A percentile compares a stretch with the other conserved stretches of the same genome.
Conservation (phyloP, 805 yeast genomes). For the Sungouiozyma intestinalis region DNA sequence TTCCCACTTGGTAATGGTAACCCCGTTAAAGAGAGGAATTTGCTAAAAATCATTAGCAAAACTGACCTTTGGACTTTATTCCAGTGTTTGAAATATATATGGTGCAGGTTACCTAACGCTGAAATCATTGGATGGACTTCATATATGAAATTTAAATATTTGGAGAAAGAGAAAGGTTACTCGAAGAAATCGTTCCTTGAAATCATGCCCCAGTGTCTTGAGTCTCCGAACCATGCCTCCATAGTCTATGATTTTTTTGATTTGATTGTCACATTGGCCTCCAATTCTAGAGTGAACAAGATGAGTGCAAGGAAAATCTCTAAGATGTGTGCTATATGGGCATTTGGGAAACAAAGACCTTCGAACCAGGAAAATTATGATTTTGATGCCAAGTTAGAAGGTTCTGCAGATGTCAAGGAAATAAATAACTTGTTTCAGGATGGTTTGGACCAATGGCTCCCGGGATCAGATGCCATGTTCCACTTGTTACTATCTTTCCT, state of each 20-base stretch:
- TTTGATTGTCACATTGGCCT: constrained; percentile 61
- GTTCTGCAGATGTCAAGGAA: constrained; percentile 7
- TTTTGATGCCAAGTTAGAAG: constrained; percentile 8
- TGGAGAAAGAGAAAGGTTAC: constrained; percentile 54
- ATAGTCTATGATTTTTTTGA: constrained; percentile 84
- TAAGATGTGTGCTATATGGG: constrained; percentile 83
- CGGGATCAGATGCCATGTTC: constrained; percentile 77
- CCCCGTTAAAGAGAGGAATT: constrained; percentile 35
- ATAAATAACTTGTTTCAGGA: constrained; percentile 41
- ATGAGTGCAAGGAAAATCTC: constrained; percentile 72
- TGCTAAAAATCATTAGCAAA: constrained; percentile 33
- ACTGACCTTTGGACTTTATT: constrained; percentile 64
- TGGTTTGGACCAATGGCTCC: constrained; percentile 68
- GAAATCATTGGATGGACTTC: constrained; percentile 83
- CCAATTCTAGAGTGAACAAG: constrained; percentile 69
- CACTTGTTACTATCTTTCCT: constrained; percentile 70
- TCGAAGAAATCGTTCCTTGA: constrained; percentile 68
- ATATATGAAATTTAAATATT: constrained; percentile 54
- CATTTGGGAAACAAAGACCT: constrained; percentile 39
- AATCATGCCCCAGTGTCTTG: constrained; percentile 74
- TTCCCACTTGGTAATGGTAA: constrained; percentile 47
- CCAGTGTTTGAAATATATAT: constrained; percentile 66
- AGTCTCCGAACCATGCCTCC: constrained; percentile 80
- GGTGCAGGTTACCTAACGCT: constrained; percentile 75
- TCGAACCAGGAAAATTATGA: constrained; percentile 13